phyloP scores from a whole-genome alignment of 2,329 filamentous ascomycete genomes.

The Microdochium nivale region DNA sequence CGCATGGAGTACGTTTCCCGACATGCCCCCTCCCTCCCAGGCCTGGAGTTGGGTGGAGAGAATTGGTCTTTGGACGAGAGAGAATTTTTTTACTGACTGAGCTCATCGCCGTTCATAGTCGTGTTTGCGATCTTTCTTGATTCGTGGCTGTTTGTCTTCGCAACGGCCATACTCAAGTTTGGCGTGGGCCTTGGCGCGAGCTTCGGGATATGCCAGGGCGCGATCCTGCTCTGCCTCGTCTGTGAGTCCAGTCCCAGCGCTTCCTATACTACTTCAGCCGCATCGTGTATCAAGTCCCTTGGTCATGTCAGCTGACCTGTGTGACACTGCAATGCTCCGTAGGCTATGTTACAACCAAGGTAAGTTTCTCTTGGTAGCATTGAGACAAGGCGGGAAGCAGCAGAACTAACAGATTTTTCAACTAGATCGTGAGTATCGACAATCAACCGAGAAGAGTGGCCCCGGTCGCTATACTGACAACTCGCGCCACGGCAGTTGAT shows the following conservation, averaged over 20 bases:
- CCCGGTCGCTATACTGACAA: neutral
- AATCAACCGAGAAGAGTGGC: neutral
- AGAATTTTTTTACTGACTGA: neutral
- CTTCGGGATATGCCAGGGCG: neutral
- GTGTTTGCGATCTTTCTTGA: neutral
- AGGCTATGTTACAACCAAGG: neutral
- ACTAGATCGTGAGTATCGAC: neutral
- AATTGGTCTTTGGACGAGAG: neutral
- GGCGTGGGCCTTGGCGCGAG: neutral
- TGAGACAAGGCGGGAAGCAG: neutral
- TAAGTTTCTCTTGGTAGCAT: neutral
- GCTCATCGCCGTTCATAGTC: neutral
- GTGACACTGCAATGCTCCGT: neutral
- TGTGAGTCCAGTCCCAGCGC: neutral
- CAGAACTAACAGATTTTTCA: neutral
- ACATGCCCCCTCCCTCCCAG: neutral
- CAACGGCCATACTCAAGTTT: neutral
- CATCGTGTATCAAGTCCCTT: neutral
- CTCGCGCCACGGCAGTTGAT: constrained; percentile 31
- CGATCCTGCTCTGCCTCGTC: neutral
- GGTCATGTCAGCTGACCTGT: neutral
- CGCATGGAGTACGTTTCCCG: neutral
- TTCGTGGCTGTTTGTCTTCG: neutral
- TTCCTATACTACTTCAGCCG: neutral
- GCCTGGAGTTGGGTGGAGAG: neutral